A percentile compares a stretch with the other conserved stretches of the same genome.
phyloP scores from a whole-genome alignment of 2,329 filamentous ascomycete genomes.

The Chaetomium sp. region DNA sequence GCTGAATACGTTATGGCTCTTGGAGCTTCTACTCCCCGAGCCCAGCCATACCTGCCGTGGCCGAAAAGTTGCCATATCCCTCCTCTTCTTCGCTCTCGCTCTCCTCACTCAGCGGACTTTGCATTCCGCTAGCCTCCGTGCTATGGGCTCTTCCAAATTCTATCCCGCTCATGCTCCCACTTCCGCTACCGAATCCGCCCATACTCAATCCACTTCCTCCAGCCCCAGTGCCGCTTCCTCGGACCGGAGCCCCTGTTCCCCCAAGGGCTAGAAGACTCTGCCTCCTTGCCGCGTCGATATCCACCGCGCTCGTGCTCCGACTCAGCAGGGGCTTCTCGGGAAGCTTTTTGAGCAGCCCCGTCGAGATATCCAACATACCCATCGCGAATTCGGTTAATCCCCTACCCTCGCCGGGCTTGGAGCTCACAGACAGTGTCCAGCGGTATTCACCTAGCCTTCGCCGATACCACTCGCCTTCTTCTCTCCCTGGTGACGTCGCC shows the following conservation, averaged over 20 bases:
- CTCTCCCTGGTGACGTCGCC: slow-evolving; percentile 77
- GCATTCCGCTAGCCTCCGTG: slow-evolving; percentile 43
- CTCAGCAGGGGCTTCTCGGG: slow-evolving; percentile 65
- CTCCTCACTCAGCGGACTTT: slow-evolving; percentile 44
- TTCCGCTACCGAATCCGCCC: slow-evolving; percentile 24
- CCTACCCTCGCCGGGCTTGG: slow-evolving; percentile 57
- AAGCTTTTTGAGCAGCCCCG: slow-evolving; percentile 60
- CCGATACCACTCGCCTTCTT: slow-evolving; percentile 91
- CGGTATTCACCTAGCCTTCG: slow-evolving; percentile 80
- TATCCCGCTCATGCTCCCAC: slow-evolving; percentile 25
- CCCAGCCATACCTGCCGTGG: slow-evolving; percentile 27
- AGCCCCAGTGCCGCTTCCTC: slow-evolving; percentile 12
- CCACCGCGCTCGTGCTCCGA: slow-evolving; percentile 44
- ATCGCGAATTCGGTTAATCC: slow-evolving; percentile 65
- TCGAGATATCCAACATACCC: slow-evolving; percentile 68
- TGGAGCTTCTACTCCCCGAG: slow-evolving; percentile 14
- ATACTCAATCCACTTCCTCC: slow-evolving; percentile 28
- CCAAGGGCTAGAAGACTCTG: slow-evolving; percentile 34
- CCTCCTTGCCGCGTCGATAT: slow-evolving; percentile 37
- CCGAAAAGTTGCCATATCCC: slow-evolving; percentile 41
- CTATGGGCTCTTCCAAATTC: slow-evolving; percentile 29
- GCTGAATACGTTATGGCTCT: too few relatives aligned
- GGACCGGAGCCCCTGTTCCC: slow-evolving; percentile 13
- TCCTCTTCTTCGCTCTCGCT: slow-evolving; percentile 51
- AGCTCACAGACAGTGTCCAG: slow-evolving; percentile 87